Base-by-base conservation (phyloP, 495 filamentous ascomycete genomes). In the Letharia lupina region DNA sequence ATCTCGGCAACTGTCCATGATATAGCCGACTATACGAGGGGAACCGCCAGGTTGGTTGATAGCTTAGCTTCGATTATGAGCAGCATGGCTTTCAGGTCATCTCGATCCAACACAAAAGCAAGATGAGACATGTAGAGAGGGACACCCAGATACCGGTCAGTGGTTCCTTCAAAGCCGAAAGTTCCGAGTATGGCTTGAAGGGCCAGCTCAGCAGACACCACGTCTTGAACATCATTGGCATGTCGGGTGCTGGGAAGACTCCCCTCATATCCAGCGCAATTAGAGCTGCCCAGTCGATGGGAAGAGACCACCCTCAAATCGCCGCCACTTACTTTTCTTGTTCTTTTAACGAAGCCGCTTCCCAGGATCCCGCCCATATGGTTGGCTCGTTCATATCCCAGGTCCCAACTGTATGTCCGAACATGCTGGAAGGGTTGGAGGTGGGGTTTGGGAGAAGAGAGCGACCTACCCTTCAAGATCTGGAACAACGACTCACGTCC, bases 151-250 rank as follows among this genome's bases (percentile, higher is more conserved):
- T 37, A 57, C 33, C 54, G 54, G 54, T 37, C 54, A 37, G 54
- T 57, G 54, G 54, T 57, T 57, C 7, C 16, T 57, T 12, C 31
- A 57, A 35, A 37, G 33, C 16, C 33, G 0, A 20, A 4, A 18
- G 2, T 57, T 57, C 54, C 54, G 33, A 57, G 2, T 33, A 37
- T 57, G 54, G 54, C 54, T 57, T 57, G 54, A 57, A 37, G 54
- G 18, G 11, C 54, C 31, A 37, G 16, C 16, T 37, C 54, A 37
- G 33, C 31, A 37, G 31, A 57, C 8, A 8, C 54, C 54, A 9
- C 33, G 54, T 57, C 54, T 37, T 57, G 15, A 57, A 57, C 8
- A 6, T 57, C 54, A 57, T 57, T 57, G 54, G 54, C 54, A 57
- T 39, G 33, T 57, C 54, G 5, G 31, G 54, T 37, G 54, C 54